phyloP scores from a whole-genome alignment of 1,139 yeast genomes.

The Citeromyces hawaiiensis region DNA sequence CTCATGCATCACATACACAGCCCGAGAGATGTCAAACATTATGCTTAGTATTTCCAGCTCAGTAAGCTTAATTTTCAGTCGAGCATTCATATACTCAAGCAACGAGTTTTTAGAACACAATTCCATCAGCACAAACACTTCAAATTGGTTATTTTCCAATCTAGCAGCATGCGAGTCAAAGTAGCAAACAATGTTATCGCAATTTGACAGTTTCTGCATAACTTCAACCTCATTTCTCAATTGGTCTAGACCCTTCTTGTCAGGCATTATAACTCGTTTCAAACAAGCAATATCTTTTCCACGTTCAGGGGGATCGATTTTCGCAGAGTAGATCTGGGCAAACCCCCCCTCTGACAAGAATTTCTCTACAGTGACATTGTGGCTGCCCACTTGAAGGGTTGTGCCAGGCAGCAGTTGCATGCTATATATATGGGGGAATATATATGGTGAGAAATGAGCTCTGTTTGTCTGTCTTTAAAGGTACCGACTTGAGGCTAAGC shows the following conservation, averaged over 20 bases:
- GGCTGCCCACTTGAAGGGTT: slow-evolving; percentile 12
- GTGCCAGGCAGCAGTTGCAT: slow-evolving; percentile 11
- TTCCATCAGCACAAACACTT: slow-evolving; percentile 88
- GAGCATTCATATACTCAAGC: slow-evolving; percentile 88
- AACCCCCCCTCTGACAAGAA: slow-evolving; percentile 28
- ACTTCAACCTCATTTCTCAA: slow-evolving; percentile 74
- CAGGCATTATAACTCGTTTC: slow-evolving; percentile 66
- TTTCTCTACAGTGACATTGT: slow-evolving; percentile 11
- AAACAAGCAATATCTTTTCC: slow-evolving; percentile 43
- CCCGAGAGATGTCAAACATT: slow-evolving; percentile 72
- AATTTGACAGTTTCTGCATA: slow-evolving; percentile 69
- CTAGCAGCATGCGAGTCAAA: slow-evolving; percentile 95
- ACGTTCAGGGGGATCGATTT: slow-evolving; percentile 23
- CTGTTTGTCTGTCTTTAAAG: no score
- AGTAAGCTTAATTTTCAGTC: slow-evolving; percentile 66
- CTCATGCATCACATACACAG: slow-evolving; percentile 82
- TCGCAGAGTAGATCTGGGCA: slow-evolving; percentile 48
- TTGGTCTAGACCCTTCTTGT: slow-evolving; percentile 52
- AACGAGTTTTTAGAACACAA: slow-evolving; percentile 78
- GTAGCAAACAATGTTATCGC: slow-evolving; percentile 72
- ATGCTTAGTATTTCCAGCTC: slow-evolving; percentile 76
- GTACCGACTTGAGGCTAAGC: no score
- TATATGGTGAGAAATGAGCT: no score
- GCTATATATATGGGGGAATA: not conserved
- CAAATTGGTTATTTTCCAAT: slow-evolving; percentile 41